These are phyloP conservation scores for Phytopythium oedochilum DNA, from an alignment of 352 stramenopile species.

Conservation along the genomic window DNA sequence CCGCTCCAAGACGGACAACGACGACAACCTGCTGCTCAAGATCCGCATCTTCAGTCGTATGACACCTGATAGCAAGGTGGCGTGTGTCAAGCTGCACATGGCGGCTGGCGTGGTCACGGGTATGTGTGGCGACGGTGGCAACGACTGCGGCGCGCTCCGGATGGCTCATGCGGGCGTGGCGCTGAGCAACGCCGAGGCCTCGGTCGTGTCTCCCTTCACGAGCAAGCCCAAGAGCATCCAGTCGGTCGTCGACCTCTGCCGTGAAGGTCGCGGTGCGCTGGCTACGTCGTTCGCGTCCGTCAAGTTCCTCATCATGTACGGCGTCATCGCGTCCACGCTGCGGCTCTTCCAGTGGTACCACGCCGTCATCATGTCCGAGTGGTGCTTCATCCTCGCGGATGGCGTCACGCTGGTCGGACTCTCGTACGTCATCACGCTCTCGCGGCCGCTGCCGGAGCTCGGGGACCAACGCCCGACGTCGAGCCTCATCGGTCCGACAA, in stretches of 20 bases:
- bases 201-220: conserved; percentile 82
- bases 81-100: conserved; percentile 37
- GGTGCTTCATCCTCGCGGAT: conserved; percentile 64
- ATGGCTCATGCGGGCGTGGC: conserved; percentile 76
- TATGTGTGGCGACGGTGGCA: conserved; percentile 63
- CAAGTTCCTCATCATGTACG: conserved; percentile 89
- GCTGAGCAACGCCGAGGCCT: conserved; percentile 71
- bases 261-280: conserved; percentile 76
- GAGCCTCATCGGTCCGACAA: conserved; percentile 52
- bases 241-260: conserved; percentile 74
- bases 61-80: conserved; percentile 35
- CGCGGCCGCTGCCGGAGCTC: conserved; percentile 28
- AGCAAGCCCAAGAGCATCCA: conserved; percentile 73
- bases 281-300: conserved; percentile 75
- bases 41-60: conserved; percentile 52
- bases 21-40: conserved; percentile 24
- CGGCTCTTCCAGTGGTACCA: conserved; percentile 67
- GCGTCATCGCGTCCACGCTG: conserved; percentile 57
- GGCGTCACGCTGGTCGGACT: conserved; percentile 55
- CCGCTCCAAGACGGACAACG: not conserved
- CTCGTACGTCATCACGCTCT: conserved; percentile 63
- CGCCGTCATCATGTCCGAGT: conserved; percentile 59
- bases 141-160: conserved; percentile 78
- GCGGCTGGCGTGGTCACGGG: conserved; percentile 30
- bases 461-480: conserved; percentile 38